phyloP scores from a whole-genome alignment of 345 rosid species.

The Zanthoxylum bungeanum region DNA sequence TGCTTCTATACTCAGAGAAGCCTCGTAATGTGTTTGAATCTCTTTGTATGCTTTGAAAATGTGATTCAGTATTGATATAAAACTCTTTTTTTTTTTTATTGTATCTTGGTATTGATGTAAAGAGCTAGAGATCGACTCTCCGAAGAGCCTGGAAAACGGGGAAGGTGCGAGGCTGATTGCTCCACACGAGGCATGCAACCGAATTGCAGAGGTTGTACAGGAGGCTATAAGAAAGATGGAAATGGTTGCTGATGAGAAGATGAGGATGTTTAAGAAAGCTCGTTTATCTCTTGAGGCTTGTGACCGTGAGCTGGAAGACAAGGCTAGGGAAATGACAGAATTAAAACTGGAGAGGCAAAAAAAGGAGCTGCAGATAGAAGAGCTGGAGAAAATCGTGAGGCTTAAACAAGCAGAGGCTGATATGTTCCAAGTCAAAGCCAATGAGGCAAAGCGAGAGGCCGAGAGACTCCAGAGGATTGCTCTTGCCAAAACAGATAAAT shows the following conservation, averaged over 20 bases:
- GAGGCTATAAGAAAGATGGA: conserved; percentile 97
- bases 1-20: not conserved
- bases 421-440: conserved; percentile 97
- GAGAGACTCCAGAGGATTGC: conserved; percentile 89
- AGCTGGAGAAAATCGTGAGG: conserved; percentile 88
- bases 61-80: not conserved
- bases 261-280: conserved; percentile 90
- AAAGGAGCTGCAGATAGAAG: conserved; percentile 84
- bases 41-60: not conserved
- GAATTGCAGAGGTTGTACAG: conserved; percentile 89
- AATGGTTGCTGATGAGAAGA: conserved; percentile 96
- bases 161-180: conserved; percentile 80
- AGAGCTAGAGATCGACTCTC: conserved; percentile 91
- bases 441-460: conserved; percentile 86
- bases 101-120: not conserved
- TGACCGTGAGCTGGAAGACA: conserved; percentile 88
- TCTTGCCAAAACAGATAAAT: conserved; percentile 82
- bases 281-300: conserved; percentile 70
- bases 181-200: conserved; percentile 95
- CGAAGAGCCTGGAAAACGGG: conserved; percentile 74
- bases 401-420: conserved; percentile 96
- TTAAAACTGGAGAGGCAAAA: conserved; percentile 70
- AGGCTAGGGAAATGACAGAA: conserved; percentile 83
- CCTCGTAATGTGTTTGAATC: not conserved
- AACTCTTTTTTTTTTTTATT: not conserved